Conservation (phyloP, 768 basidiomycete genomes). For the Leccinum barrowsii region DNA sequence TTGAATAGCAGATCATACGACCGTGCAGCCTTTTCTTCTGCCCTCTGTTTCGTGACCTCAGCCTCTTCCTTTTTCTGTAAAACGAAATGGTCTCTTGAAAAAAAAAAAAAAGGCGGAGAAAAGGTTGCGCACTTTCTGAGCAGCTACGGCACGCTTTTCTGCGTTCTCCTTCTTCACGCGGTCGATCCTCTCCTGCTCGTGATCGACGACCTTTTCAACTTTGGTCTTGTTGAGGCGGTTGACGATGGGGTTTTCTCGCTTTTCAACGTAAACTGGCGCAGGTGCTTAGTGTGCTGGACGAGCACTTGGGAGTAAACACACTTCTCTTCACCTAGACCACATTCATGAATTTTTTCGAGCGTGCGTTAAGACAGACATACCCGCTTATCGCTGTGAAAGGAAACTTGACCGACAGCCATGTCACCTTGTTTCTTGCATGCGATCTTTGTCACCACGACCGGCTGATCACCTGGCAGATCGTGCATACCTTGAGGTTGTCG, state of each 20-base stretch:
- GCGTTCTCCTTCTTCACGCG: constrained; percentile 76
- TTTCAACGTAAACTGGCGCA: constrained; percentile 63
- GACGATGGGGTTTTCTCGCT: constrained; percentile 84
- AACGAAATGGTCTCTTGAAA: neutral
- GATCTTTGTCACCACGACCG: neutral
- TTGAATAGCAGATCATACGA: constrained; percentile 82
- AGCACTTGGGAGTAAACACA: constrained; percentile 24
- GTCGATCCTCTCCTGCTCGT: constrained; percentile 84
- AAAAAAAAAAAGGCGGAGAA: neutral
- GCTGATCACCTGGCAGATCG: neutral
- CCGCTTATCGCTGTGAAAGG: constrained; percentile 88
- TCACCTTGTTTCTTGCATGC: constrained; percentile 85
- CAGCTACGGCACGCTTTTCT: constrained; percentile 55
- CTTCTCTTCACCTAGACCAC: constrained; percentile 73
- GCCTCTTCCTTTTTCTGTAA: constrained; percentile 73
- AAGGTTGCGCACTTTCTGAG: constrained; percentile 53
- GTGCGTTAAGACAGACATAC: constrained; percentile 36
- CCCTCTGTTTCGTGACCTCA: constrained; percentile 70
- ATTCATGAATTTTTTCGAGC: neutral
- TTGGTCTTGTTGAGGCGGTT: constrained; percentile 96
- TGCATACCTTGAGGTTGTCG: constrained; percentile 80
- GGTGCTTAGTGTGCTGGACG: neutral
- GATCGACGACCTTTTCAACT: constrained; percentile 77
- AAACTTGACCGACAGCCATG: constrained; percentile 95
- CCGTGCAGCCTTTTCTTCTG: constrained; percentile 83